These are phyloP conservation scores for Coelastrella sp. DNA, from an alignment of 139 green algal genomes.

Conservation along the genomic window DNA sequence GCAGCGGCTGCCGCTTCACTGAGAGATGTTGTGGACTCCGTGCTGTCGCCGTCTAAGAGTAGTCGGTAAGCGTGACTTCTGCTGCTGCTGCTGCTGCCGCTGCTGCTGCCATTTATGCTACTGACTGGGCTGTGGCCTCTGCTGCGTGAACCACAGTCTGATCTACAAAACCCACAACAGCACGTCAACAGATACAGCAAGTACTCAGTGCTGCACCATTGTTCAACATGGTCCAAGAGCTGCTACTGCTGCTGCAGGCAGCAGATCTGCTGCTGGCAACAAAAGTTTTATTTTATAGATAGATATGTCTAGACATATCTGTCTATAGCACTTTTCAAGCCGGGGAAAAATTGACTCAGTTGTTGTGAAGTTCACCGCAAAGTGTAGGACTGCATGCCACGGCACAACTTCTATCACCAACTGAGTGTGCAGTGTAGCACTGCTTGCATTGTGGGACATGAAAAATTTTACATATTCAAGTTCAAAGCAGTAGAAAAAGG, in stretches of 20 bases:
- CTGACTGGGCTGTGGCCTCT: background rate
- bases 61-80: background rate
- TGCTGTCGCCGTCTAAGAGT: background rate
- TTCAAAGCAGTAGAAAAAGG: too few species aligned
- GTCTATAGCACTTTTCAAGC: too few species aligned
- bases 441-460: too few species aligned
- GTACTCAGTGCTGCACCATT: background rate
- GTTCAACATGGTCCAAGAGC: too few species aligned
- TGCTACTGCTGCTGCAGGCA: background rate
- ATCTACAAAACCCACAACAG: background rate
- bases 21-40: background rate
- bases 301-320: too few species aligned
- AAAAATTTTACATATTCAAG: too few species aligned
- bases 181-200: background rate
- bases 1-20: background rate
- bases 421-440: too few species aligned
- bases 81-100: background rate
- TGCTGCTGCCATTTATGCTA: background rate
- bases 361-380: too few species aligned
- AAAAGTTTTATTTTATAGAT: too few species aligned
- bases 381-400: too few species aligned
- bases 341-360: too few species aligned
- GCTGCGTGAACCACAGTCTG: background rate
- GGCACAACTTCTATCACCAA: too few species aligned
- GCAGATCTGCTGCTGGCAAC: background rate